Evolutionary conservation across 192 early-diverging fungal species (phyloP), one percentile per base, ranked within the genome.

Genomic region (Podila clonocystis): DNA sequence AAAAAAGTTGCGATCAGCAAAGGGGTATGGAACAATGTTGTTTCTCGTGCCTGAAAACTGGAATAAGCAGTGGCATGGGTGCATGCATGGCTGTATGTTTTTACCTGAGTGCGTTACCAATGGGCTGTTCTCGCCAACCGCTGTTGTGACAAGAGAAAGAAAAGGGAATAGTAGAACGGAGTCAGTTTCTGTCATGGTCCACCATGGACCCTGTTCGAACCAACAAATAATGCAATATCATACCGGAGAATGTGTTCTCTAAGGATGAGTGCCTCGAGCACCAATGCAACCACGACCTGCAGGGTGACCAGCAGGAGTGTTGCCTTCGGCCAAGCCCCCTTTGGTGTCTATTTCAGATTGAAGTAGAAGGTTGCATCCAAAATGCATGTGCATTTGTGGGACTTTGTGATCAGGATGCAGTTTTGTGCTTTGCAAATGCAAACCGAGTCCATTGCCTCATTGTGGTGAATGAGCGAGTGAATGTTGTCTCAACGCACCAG

Each of bases 281-380:
- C 70, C 2, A 80, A 41, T 3, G 33, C 50, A 12, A 50, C 13
- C n/a, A 73, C 58, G 0, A 57, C 60, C 61, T 80, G 61, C 1
- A 80, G 55, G 9, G 77, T 55, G 24, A 80, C 71, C 29, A 73
- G 9, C 15, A 61, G 7, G 22, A 80, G 48, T 2, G 77, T 73
- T 29, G 77, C 77, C 12, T 60, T 58, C 52, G 77, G 77, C 70
- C 77, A 80, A n/a, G 70, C 62, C 2, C 60, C 75, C 8, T 79
- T 57, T 11, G 50, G 24, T 22, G 34, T 72, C 77, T 80, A 30
- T 19, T 13, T 30, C 15, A 69, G 57, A 22, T 48, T 19, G 19
- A 45, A 59, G 7, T 20, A 19, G 28, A 36, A 11, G 31, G 5
- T 28, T 64, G 24, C 26, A 33, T 30, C 20, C 20, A 19, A 26